Base-by-base conservation (phyloP, 2,329 filamentous ascomycete species). In the Fusarium multiceps region DNA sequence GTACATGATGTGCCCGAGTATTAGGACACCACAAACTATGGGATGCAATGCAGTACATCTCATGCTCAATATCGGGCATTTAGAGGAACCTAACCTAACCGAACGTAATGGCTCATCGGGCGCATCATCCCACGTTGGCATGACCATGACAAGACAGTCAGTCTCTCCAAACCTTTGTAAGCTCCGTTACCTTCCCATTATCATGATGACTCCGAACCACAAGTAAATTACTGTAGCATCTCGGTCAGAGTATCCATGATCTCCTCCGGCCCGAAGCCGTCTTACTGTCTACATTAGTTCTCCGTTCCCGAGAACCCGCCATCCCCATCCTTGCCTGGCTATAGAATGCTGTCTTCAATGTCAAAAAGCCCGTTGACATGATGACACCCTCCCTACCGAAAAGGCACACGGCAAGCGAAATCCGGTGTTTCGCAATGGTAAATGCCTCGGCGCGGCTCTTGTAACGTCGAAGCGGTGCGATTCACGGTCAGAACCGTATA, bases 61-160 rank as follows among this genome's bases (percentile, higher is more conserved):
- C 34, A 37, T 37, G 34, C 27, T 18, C 40, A 46, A 68, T 64
- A 55, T 51, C 59, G 40, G 25, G 27, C 40, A 55, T 55, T 70
- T 40, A 51, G 69, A 69, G 34, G 18, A 37, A 37, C 34, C 34
- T 37, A n/a, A 37, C 32, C 32, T 6, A 18, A 37, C 34, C 34
- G 7, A 37, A 72, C 63, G 57, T 68, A 70, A 47, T 46, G 49
- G 21, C 18, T 51, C 40, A 7, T 28, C 53, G 42, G 56, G 42
- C 43, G 45, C 34, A 61, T 43, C 64, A 72, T 74, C 72, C 71
- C 71, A 69, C 72, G 57, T 34, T 46, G 49, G 20, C 34, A n/a
- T 37, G 10, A 37, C 18, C 34, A 37, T n/a, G 34, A 12, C 34
- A 18, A 37, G 18, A 37, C 34, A 37, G 34, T 12, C 34, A 37